Percentiles rank a stretch among this genome's conserved stretches.
phyloP scores from a whole-genome alignment of 164 flowering plant species.

The Chimonanthus praecox region DNA sequence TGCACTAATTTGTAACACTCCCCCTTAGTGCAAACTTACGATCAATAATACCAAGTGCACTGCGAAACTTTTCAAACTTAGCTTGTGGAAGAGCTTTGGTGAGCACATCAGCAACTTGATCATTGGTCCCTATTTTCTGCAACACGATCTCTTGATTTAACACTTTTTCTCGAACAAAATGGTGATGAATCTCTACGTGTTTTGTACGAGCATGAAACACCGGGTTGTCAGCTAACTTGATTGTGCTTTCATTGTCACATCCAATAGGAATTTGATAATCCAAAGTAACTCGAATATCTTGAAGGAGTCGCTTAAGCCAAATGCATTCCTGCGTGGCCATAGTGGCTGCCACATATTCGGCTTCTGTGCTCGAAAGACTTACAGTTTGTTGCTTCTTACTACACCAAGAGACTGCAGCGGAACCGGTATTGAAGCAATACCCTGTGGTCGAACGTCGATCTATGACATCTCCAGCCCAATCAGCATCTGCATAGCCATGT shows the following conservation, averaged over 20 bases:
- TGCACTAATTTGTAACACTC: too few relatives aligned
- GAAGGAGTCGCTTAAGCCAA: slow-evolving; percentile 15
- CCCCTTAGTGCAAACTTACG: too few relatives aligned
- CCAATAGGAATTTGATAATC: slow-evolving; percentile 9
- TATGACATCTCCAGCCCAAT: too few relatives aligned
- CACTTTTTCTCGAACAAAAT: slow-evolving; percentile 1
- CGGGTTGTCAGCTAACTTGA: slow-evolving; percentile 18
- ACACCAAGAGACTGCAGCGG: slow-evolving; percentile 13
- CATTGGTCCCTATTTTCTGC: not conserved
- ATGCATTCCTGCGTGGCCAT: slow-evolving; percentile 11
- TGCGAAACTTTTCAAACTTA: too few relatives aligned
- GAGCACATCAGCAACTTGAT: not conserved
- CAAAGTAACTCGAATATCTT: slow-evolving; percentile 13
- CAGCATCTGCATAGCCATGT: too few relatives aligned
- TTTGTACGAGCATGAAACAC: slow-evolving; percentile 20
- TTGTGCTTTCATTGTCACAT: slow-evolving; percentile 22
- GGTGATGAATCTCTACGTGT: not conserved
- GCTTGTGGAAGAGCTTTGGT: too few relatives aligned
- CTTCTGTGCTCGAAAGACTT: slow-evolving; percentile 7
- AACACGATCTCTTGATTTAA: not conserved
- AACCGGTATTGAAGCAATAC: too few relatives aligned
- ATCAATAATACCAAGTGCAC: too few relatives aligned
- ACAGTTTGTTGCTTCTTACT: slow-evolving; percentile 21
- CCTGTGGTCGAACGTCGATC: too few relatives aligned
- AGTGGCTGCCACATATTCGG: slow-evolving; percentile 12